phyloP scores from a whole-genome alignment of 2,329 filamentous ascomycete genomes.

The Endothia cerciana region DNA sequence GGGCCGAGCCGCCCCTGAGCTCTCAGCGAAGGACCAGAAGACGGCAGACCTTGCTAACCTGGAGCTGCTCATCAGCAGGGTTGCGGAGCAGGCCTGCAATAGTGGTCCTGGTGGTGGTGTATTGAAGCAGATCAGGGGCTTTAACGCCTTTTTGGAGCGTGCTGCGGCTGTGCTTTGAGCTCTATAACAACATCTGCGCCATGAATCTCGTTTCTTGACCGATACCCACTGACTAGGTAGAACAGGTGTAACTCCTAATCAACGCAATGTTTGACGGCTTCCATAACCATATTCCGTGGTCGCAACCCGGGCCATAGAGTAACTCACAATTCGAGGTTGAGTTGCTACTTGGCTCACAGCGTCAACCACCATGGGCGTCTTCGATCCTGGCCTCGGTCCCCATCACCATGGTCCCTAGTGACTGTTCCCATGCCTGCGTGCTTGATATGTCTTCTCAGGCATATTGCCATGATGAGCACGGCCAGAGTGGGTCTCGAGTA shows the following conservation, averaged over 20 bases:
- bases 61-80: constrained; percentile 58
- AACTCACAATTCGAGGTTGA: not conserved
- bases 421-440: not conserved
- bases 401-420: not conserved
- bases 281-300: too few species aligned
- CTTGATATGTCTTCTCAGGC: not conserved
- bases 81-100: constrained; percentile 58
- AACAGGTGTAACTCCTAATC: not conserved
- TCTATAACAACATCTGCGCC: not conserved
- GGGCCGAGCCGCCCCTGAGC: constrained; percentile 50
- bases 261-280: not conserved
- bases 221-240: not conserved
- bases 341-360: not conserved
- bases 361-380: not conserved
- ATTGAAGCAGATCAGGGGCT: constrained; percentile 61
- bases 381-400: not conserved
- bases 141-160: constrained; percentile 67
- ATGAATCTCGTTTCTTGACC: not conserved
- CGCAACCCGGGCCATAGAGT: not conserved
- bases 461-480: not conserved
- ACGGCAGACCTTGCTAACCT: constrained; percentile 58
- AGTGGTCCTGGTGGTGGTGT: constrained; percentile 51
- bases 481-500: not conserved
- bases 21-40: constrained; percentile 51
- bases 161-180: constrained; percentile 59